Evolutionary conservation across 2,329 filamentous ascomycete species (phyloP).

Genomic region (Chaetomium globosum): DNA sequence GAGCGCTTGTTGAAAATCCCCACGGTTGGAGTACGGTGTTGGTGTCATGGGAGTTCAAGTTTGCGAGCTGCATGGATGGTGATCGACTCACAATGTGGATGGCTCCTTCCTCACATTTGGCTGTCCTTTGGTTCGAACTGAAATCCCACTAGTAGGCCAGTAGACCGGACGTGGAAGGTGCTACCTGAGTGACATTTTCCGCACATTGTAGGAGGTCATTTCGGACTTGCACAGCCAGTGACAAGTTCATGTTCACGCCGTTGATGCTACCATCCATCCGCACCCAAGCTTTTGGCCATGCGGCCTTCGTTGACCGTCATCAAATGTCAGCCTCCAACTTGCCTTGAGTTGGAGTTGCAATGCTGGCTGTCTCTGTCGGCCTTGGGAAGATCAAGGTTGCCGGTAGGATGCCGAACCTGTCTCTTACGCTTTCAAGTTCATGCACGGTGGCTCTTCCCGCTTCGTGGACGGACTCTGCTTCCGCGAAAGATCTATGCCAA

Average conservation of each 20-base stretch:
- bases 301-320: background rate
- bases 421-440: slow-evolving; percentile 31
- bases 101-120: background rate
- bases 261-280: background rate
- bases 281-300: background rate
- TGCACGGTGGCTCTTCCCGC: slow-evolving; percentile 24
- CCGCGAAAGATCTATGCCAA: slow-evolving; percentile 24
- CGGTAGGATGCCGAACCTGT: slow-evolving; percentile 24
- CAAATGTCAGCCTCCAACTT: background rate
- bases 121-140: too few species aligned
- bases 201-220: background rate
- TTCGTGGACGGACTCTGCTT: slow-evolving; percentile 3
- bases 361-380: slow-evolving; percentile 27
- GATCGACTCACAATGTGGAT: background rate
- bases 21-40: too few species aligned
- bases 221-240: background rate
- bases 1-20: background rate
- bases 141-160: too few species aligned
- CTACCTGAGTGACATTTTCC: background rate
- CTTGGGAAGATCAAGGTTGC: slow-evolving; percentile 32
- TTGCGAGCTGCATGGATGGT: too few species aligned
- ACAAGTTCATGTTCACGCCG: background rate
- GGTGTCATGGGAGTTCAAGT: background rate
- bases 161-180: background rate
- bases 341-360: slow-evolving; percentile 16